Evolutionary conservation across 345 rosid genomes (phyloP), one percentile per base, ranked within the genome.

Genomic region (Pelargonium nanum): DNA sequence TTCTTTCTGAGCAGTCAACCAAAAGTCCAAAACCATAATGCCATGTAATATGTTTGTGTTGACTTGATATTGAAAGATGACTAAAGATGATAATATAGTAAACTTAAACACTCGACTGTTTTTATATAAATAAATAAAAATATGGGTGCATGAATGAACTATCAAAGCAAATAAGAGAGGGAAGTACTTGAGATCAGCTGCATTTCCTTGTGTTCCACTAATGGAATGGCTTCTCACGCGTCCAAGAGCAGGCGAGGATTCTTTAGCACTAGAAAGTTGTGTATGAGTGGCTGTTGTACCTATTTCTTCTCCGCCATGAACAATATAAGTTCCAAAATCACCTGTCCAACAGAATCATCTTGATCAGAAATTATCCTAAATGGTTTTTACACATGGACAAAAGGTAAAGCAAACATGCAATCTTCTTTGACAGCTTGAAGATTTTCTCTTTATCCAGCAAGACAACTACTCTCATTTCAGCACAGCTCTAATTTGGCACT

Each of bases 251-350:
- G 74, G 58, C 56, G 72, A 72, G 61, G 71, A 45, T 62, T 74
- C 82, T 57, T 70, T 71, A 53, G 55, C 70, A 69, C 54, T 63
- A 62, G 72, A 65, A 57, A 60, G 52, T 67, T 75, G 82, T 48
- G 68, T 65, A 44, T 60, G 63, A 16, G 63, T 22, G 58, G 62
- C 55, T 51, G 56, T 65, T 69, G 69, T 73, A 34, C 68, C 74
- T 26, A 63, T 53, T 74, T 79, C 91, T 44, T 83, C 83, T 59
- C 77, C 83, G 55, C 75, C 84, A 76, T 85, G 96, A 70, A 87
- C 44, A 34, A 93, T 74, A 65, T 87, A 77, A 45, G 97, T 93
- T 58, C 96, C 96, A 72, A 85, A 93, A 40, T 85, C 96, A 65
- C 86, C 94, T 81, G 53, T 62, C 48, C 23, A 63, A 58, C 26